phyloP scores from a whole-genome alignment of 2,329 filamentous ascomycete genomes.

The Magnaporthiopsis rhizophila region DNA sequence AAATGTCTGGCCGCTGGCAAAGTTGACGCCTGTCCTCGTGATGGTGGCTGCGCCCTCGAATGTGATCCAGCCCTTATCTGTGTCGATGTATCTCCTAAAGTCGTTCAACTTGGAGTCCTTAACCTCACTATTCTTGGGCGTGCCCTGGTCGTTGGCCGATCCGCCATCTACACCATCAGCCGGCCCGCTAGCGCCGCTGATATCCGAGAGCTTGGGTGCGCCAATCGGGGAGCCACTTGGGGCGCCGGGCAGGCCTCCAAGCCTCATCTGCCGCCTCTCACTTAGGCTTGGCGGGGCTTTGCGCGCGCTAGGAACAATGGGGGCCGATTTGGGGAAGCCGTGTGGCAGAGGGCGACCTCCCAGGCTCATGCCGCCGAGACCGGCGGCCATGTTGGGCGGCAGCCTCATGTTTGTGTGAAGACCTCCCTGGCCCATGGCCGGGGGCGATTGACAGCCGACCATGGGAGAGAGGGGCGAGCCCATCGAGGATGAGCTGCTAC shows the following conservation, averaged over 20 bases:
- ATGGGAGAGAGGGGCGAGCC: conserved; percentile 5
- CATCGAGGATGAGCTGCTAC: conserved; percentile 1
- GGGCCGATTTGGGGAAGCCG: conserved; percentile 45
- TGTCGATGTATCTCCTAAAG: conserved; percentile 76
- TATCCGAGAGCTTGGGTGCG: conserved; percentile 37
- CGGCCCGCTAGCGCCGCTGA: conserved; percentile 17
- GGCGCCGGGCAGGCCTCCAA: conserved; percentile 35
- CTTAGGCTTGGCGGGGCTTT: conserved; percentile 49
- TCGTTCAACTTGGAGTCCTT: conserved; percentile 47
- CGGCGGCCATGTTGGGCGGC: conserved; percentile 27
- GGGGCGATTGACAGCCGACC: background rate
- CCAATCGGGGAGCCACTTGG: conserved; percentile 26
- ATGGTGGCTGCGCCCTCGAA: conserved; percentile 92
- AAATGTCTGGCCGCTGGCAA: conserved; percentile 82
- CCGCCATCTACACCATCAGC: conserved; percentile 7
- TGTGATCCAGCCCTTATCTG: conserved; percentile 81
- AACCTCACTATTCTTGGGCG: conserved; percentile 24
- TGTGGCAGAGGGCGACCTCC: conserved; percentile 37
- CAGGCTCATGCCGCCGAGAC: conserved; percentile 8
- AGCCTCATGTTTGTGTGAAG: conserved; percentile 34
- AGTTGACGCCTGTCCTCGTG: conserved; percentile 83
- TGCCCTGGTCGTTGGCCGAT: conserved; percentile 12
- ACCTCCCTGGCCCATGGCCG: conserved; percentile 26
- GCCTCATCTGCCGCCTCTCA: conserved; percentile 57
- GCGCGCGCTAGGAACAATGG: conserved; percentile 30